Evolutionary conservation across 2,329 filamentous ascomycete species (phyloP).

Genomic region (Elsinoe perseae): DNA sequence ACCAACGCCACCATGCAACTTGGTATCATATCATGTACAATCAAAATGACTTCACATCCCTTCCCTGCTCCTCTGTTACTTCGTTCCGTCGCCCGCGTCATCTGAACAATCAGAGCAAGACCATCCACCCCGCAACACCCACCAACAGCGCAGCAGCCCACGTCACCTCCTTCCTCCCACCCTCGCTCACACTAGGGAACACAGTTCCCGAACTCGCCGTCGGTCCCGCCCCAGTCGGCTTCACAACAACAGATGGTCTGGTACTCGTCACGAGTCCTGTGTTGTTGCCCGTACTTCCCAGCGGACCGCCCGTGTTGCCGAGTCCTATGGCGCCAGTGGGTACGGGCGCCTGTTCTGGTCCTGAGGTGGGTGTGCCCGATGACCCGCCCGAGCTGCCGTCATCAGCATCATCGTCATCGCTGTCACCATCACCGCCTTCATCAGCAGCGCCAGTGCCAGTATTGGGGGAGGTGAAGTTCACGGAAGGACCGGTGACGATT

Average conservation of each 20-base stretch:
- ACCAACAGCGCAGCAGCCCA: not conserved
- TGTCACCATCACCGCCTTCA: too few relatives aligned
- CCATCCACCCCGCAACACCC: not conserved
- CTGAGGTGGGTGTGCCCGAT: not conserved
- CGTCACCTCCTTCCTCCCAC: not conserved
- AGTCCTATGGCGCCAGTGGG: not conserved
- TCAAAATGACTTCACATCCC: not conserved
- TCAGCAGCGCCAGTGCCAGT: too few relatives aligned
- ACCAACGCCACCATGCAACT: not conserved
- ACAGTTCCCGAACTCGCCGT: not conserved
- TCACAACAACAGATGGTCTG: not conserved
- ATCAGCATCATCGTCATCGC: too few relatives aligned
- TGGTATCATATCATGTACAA: constrained; percentile 8
- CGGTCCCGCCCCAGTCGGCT: not conserved
- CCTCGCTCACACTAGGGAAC: not conserved
- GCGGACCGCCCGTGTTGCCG: not conserved
- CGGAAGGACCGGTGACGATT: not conserved
- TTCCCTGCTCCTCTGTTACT: not conserved
- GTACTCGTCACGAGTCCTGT: not conserved
- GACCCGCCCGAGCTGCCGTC: not conserved
- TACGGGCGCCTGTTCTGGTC: not conserved
- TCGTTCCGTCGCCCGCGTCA: not conserved
- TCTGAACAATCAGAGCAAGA: not conserved
- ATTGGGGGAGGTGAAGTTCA: not conserved
- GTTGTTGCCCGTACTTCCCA: not conserved